Percentiles rank a stretch among this genome's conserved stretches.
Conservation (phyloP, 2,329 filamentous ascomycete species). For the Rutstroemia sydowiana region DNA sequence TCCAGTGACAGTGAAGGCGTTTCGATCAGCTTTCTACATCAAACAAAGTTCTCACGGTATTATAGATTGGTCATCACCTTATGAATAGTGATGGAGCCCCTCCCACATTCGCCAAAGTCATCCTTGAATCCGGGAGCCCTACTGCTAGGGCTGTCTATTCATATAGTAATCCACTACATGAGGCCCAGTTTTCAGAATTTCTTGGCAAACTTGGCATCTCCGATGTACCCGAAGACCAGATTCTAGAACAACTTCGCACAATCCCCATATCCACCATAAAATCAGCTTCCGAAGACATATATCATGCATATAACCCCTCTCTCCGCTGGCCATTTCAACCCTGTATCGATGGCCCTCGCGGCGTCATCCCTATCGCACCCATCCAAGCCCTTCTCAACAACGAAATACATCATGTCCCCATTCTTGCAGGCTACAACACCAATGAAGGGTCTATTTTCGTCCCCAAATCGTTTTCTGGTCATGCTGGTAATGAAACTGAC, state of each 20-base stretch:
- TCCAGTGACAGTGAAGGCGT: too few species aligned
- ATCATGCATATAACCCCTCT: conserved; percentile 35
- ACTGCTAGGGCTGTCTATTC: conserved; percentile 46
- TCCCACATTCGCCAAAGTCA: conserved; percentile 43
- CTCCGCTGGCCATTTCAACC: conserved; percentile 62
- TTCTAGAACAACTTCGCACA: conserved; percentile 46
- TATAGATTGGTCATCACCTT: conserved; percentile 61
- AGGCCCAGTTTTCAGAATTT: conserved; percentile 49
- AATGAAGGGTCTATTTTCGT: conserved; percentile 64
- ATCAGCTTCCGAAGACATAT: conserved; percentile 38
- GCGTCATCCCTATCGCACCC: conserved; percentile 50
- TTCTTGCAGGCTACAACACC: conserved; percentile 64
- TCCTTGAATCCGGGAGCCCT: conserved; percentile 51
- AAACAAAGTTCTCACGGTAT: not conserved
- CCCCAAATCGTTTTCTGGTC: conserved; percentile 38
- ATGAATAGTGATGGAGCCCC: conserved; percentile 38
- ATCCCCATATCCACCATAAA: conserved; percentile 35
- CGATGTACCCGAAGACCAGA: conserved; percentile 35
- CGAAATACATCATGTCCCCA: conserved; percentile 47
- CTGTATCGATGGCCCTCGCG: conserved; percentile 49
- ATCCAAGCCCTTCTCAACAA: conserved; percentile 50
- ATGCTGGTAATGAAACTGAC: too few species aligned
- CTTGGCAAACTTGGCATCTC: conserved; percentile 44
- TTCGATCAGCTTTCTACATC: too few species aligned
- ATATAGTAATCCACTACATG: conserved; percentile 48